These are phyloP conservation scores for Scutellaria galericulata DNA, from an alignment of 257 asterid species.

Conservation along the genomic window DNA sequence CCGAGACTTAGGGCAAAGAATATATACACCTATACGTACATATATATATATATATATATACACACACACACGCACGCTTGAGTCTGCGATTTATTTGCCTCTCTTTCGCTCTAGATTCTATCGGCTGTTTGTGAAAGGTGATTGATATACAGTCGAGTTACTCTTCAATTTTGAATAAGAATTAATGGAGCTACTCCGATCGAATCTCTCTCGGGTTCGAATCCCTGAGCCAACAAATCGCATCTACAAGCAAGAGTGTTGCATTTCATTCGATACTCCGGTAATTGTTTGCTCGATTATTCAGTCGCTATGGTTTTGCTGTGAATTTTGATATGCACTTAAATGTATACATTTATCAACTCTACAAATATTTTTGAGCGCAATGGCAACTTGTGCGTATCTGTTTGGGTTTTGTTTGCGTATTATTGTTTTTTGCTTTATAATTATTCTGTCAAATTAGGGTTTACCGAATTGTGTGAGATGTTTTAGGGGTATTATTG, in stretches of 20 bases:
- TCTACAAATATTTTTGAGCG: not conserved
- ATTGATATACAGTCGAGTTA: not conserved
- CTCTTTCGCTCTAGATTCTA: slow-evolving; percentile 19
- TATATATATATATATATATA: slow-evolving; percentile 24
- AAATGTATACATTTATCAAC: not conserved
- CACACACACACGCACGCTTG: not conserved
- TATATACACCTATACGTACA: slow-evolving; percentile 29
- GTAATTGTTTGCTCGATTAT: slow-evolving; percentile 43
- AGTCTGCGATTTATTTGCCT: slow-evolving; percentile 18
- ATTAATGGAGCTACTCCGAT: slow-evolving; percentile 86
- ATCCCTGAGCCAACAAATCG: slow-evolving; percentile 97
- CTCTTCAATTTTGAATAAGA: not conserved
- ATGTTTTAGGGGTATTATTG: not conserved
- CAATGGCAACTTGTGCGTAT: not conserved
- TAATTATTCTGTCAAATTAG: slow-evolving; percentile 26
- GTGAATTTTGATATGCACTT: slow-evolving; percentile 8
- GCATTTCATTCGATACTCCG: slow-evolving; percentile 95
- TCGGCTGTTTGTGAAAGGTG: slow-evolving; percentile 27
- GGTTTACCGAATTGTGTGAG: slow-evolving; percentile 33
- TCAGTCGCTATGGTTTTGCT: slow-evolving; percentile 4
- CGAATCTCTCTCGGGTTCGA: slow-evolving; percentile 85
- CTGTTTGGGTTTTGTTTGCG: not conserved
- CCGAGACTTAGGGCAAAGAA: slow-evolving; percentile 40
- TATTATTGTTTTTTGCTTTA: not conserved
- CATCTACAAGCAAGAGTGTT: slow-evolving; percentile 93